Evolutionary conservation across 2,329 filamentous ascomycete genomes (phyloP).

Genomic region (Volutella citrinella): DNA sequence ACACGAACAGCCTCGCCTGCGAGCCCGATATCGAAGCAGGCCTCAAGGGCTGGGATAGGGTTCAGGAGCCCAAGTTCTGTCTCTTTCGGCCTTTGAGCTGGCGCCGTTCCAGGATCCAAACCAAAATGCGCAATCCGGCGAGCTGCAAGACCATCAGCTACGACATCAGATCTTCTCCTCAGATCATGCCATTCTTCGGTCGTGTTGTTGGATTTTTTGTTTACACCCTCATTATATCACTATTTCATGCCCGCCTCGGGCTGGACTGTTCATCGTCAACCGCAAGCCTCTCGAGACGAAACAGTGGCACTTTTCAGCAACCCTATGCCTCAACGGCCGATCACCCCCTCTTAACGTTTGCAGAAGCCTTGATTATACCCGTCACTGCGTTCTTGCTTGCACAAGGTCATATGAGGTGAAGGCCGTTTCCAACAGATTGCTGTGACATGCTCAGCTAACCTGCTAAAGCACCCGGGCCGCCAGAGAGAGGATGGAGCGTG

Average conservation of each 20-base stretch:
- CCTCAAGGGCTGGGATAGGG: no score
- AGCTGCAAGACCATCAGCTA: slow-evolving; percentile 16
- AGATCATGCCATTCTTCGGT: slow-evolving; percentile 1
- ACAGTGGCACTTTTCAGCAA: no score
- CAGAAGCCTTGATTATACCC: slow-evolving; percentile 8
- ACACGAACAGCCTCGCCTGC: no score
- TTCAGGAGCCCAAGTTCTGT: no score
- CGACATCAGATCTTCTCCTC: neutral
- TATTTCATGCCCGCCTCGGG: slow-evolving; percentile 8
- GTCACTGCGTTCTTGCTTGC: slow-evolving; percentile 15
- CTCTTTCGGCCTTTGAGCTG: no score
- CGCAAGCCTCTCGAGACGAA: no score
- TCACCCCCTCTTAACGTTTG: slow-evolving; percentile 7
- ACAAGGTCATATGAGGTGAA: slow-evolving; percentile 20
- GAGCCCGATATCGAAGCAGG: slow-evolving; percentile 5
- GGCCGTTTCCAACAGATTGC: neutral
- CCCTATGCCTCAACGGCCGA: neutral
- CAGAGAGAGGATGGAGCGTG: slow-evolving; percentile 20
- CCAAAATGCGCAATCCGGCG: slow-evolving; percentile 16
- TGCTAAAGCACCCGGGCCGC: slow-evolving; percentile 17
- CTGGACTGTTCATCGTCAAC: slow-evolving; percentile 3
- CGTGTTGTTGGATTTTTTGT: slow-evolving; percentile 9
- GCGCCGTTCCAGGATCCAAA: slow-evolving; percentile 19
- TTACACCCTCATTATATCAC: slow-evolving; percentile 9
- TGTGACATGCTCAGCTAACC: no score